These are phyloP conservation scores for Carex kokanica DNA, from an alignment of 176 grass and related monocot genomes.

Conservation along the genomic window DNA sequence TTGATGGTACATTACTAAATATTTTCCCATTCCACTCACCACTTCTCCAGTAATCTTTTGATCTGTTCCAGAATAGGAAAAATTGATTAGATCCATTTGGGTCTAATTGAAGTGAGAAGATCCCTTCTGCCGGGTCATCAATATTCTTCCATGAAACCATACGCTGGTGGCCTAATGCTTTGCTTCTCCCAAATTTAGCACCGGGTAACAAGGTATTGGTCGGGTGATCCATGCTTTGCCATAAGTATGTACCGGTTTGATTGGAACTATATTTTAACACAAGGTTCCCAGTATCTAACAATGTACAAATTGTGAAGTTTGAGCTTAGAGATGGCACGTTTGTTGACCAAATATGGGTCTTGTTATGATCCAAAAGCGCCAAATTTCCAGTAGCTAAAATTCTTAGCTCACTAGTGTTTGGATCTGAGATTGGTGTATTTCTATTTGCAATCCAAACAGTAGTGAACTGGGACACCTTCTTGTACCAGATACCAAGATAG, in stretches of 20 bases:
- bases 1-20: too few species aligned
- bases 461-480: too few species aligned
- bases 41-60: slow-evolving; percentile 16
- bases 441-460: too few species aligned
- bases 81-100: slow-evolving; percentile 12
- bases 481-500: too few species aligned
- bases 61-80: slow-evolving; percentile 28
- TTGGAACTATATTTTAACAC: slow-evolving; percentile 21
- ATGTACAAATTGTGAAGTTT: slow-evolving; percentile 21
- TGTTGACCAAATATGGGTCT: slow-evolving; percentile 28
- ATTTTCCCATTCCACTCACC: slow-evolving; percentile 33
- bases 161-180: neutral
- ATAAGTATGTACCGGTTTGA: neutral
- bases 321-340: neutral
- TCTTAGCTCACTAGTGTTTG: slow-evolving; percentile 11
- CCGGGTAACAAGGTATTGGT: slow-evolving; percentile 40
- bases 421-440: slow-evolving; percentile 22
- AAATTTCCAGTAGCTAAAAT: slow-evolving; percentile 39
- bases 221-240: slow-evolving; percentile 45
- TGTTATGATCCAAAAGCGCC: slow-evolving; percentile 20
- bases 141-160: slow-evolving; percentile 23
- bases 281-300: slow-evolving; percentile 40
- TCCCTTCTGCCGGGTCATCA: slow-evolving; percentile 32
- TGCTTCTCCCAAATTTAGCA: slow-evolving; percentile 30
- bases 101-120: slow-evolving; percentile 22